phyloP scores from a whole-genome alignment of 805 yeast genomes.

The Candida parachauliodes region DNA sequence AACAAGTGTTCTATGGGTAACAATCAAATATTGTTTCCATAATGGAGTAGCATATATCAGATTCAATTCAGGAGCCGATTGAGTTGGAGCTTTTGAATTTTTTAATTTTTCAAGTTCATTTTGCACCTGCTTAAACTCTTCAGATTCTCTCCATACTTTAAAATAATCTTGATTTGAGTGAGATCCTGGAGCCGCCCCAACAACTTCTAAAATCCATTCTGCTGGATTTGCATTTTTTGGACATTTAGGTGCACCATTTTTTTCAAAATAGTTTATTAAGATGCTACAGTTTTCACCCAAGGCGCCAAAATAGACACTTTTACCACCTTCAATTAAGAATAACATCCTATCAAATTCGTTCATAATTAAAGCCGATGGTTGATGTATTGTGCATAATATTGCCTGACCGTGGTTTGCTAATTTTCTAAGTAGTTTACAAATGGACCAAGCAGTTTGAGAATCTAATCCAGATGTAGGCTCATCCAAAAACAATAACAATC shows the following conservation, averaged over 20 bases:
- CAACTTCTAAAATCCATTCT: not conserved
- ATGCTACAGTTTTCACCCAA: conserved; percentile 61
- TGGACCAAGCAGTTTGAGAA: conserved; percentile 43
- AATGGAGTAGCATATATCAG: conserved; percentile 26
- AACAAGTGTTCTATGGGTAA: conserved; percentile 20
- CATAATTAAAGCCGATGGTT: conserved; percentile 77
- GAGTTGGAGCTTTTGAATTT: conserved; percentile 61
- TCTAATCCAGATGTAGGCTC: not conserved
- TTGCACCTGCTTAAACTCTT: not conserved
- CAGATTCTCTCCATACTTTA: not conserved
- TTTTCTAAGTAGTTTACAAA: conserved; percentile 37
- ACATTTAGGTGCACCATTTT: conserved; percentile 55
- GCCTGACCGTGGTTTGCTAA: conserved; percentile 40
- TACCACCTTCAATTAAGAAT: conserved; percentile 70
- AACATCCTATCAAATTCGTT: conserved; percentile 72
- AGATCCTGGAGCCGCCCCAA: not conserved
- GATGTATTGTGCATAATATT: conserved; percentile 63
- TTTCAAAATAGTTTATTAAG: conserved; percentile 64
- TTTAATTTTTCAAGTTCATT: conserved; percentile 29
- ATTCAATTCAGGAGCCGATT: conserved; percentile 29
- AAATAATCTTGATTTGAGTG: not conserved
- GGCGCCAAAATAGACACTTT: conserved; percentile 79
- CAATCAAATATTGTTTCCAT: conserved; percentile 30
- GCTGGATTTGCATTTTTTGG: conserved; percentile 14
- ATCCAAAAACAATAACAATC: not conserved